Evolutionary conservation across 768 basidiomycete species (phyloP).

Genomic region (Russula ochroleuca): DNA sequence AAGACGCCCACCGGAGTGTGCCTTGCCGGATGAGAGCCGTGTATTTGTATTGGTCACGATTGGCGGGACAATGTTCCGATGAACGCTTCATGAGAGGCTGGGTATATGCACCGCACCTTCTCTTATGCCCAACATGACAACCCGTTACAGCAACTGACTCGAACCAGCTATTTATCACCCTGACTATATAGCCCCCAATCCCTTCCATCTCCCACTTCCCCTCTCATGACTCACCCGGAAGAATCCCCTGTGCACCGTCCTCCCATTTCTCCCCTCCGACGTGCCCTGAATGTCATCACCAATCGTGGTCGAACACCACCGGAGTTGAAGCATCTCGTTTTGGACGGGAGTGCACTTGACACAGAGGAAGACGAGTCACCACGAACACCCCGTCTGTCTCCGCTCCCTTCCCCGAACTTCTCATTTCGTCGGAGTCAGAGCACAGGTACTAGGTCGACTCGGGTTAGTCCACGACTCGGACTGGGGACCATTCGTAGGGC

Average conservation of each 20-base stretch:
- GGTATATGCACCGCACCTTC: neutral
- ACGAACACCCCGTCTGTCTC: conserved; percentile 1
- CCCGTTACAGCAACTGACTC: conserved; percentile 7
- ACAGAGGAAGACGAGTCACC: conserved; percentile 17
- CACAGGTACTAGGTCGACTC: neutral
- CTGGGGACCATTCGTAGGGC: conserved; percentile 9
- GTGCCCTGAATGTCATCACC: conserved; percentile 28
- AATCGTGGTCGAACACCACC: conserved; percentile 23
- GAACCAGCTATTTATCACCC: neutral
- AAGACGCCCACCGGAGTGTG: neutral
- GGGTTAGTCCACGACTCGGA: conserved; percentile 1
- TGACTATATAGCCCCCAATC: too few relatives aligned
- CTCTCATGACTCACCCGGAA: conserved; percentile 3
- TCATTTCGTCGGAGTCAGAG: neutral
- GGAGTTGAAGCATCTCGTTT: conserved; percentile 4
- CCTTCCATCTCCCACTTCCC: neutral
- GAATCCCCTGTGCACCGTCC: neutral
- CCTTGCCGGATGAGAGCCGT: neutral
- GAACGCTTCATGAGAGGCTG: neutral
- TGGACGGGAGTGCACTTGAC: conserved; percentile 12
- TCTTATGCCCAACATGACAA: neutral
- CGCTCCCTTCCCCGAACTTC: neutral
- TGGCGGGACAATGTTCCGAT: neutral
- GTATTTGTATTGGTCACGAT: neutral
- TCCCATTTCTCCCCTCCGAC: conserved; percentile 21